A percentile compares a stretch with the other conserved stretches of the same genome.
These are phyloP conservation scores for Brassica rapa DNA, from an alignment of 345 rosid species.

Conservation along the genomic window DNA sequence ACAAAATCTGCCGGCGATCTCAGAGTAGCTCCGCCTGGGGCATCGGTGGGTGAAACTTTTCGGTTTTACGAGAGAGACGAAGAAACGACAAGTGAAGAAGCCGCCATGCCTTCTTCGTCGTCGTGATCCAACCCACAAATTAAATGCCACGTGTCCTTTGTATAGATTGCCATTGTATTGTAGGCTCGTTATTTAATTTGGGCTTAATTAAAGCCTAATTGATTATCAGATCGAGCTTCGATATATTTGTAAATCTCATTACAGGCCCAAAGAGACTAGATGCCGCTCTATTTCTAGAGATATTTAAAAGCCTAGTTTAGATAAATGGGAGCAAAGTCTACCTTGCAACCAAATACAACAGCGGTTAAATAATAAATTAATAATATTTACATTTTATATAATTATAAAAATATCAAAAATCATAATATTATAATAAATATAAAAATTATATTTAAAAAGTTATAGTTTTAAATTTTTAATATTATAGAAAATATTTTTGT, in stretches of 20 bases:
- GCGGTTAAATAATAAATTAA: too few relatives aligned
- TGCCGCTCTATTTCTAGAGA: neutral
- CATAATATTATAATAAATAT: too few relatives aligned
- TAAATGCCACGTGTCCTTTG: slow-evolving; percentile 15
- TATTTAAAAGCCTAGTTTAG: neutral
- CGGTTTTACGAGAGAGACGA: neutral
- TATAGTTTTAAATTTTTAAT: too few relatives aligned
- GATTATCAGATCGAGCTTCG: neutral
- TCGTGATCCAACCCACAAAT: slow-evolving; percentile 12
- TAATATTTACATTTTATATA: too few relatives aligned
- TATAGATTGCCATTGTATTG: neutral
- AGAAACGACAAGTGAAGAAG: slow-evolving; percentile 19
- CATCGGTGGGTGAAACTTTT: slow-evolving; percentile 4
- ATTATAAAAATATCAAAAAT: too few relatives aligned
- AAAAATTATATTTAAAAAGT: too few relatives aligned
- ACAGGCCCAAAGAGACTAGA: neutral
- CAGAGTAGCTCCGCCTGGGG: neutral
- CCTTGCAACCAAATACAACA: too few relatives aligned
- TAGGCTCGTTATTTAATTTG: neutral
- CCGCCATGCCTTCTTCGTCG: neutral
- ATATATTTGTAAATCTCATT: neutral
- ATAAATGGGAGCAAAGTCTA: too few relatives aligned
- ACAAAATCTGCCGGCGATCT: slow-evolving; percentile 8
- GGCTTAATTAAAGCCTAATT: neutral
- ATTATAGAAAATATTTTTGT: too few relatives aligned